Evolutionary conservation across 805 yeast species (phyloP), one percentile per base, ranked within the genome.

Genomic region (Kluyveromyces wickerhamii): DNA sequence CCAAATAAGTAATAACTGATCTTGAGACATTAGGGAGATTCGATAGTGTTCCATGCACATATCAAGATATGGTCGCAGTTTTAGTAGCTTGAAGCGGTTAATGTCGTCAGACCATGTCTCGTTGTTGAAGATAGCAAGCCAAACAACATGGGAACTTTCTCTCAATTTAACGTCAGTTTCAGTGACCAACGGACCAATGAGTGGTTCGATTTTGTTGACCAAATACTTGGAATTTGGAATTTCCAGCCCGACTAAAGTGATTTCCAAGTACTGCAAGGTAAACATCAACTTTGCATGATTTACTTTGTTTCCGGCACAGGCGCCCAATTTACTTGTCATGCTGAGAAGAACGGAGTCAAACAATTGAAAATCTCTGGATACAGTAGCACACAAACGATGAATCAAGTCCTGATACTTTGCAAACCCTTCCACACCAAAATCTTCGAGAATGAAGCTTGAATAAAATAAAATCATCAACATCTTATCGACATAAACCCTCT

Each of bases 401-500:
- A 52, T 45, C 13, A 30, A 13, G 20, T 42, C 44, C 23, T 49
- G 51, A 30, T 54, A 57, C 5, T 53, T 40, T 21, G 47, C 42
- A 26, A 57, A 55, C 2, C 56, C 60, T 4, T 31, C 30, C 1
- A 39, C 34, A 2, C 60, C 60, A 32, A 55, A 45, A 32, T 47
- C 51, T 3, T 34, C 21, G 2, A 45, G 35, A 20, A 56, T 51
- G 27, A 51, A 56, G 35, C 49, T 43, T 12, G 48, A 17, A 28
- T 41, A 34, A 31, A 37, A 50, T 5, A 55, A 31, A n/a, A 45
- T 39, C 18, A 42, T 24, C 1, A 48, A 24, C 9, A 41, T 39
- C 21, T 41, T 44, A 7, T 30, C 27, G 24, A 40, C 42, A 51
- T 45, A 43, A 7, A 28, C 18, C 2, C 5, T 7, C 6, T 35